These are phyloP conservation scores for Haplosporangium sp. DNA, from an alignment of 371 early-diverging fungal genomes.

Conservation along the genomic window DNA sequence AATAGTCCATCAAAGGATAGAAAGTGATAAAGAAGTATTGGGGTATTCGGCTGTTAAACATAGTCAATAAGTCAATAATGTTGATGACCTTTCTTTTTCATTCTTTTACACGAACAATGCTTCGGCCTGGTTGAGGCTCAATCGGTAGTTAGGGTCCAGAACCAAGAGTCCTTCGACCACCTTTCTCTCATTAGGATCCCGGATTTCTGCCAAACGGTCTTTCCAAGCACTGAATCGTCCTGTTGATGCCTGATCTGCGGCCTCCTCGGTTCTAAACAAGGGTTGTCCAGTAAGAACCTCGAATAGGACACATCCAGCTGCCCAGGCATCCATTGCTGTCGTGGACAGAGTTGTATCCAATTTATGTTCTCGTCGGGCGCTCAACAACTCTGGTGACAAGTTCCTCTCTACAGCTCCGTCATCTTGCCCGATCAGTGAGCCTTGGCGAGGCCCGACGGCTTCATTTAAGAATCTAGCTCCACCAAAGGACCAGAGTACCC, in stretches of 20 bases:
- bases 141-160: constrained; percentile 40
- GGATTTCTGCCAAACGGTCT: constrained; percentile 41
- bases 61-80: too few relatives aligned
- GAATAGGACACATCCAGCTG: constrained; percentile 53
- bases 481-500: constrained; percentile 56
- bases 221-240: constrained; percentile 54
- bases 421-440: constrained; percentile 43
- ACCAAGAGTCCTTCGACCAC: constrained; percentile 47
- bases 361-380: constrained; percentile 18
- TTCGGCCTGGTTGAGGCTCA: constrained; percentile 37
- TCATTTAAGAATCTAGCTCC: constrained; percentile 54
- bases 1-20: too few relatives aligned
- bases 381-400: constrained; percentile 47
- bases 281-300: constrained; percentile 52
- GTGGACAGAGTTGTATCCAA: constrained; percentile 47
- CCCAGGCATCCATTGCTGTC: constrained; percentile 53
- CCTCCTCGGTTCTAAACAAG: constrained; percentile 53
- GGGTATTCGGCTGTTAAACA: too few relatives aligned
- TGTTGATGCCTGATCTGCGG: constrained; percentile 47
- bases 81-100: not conserved
- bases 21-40: too few relatives aligned
- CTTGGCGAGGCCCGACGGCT: constrained; percentile 50
- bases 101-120: constrained; percentile 28
- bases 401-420: constrained; percentile 47
- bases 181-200: constrained; percentile 30